Percentiles rank a stretch among this genome's conserved stretches.
Evolutionary conservation across 495 filamentous ascomycete species (phyloP).

Genomic region (Aspergillus nanangensis): DNA sequence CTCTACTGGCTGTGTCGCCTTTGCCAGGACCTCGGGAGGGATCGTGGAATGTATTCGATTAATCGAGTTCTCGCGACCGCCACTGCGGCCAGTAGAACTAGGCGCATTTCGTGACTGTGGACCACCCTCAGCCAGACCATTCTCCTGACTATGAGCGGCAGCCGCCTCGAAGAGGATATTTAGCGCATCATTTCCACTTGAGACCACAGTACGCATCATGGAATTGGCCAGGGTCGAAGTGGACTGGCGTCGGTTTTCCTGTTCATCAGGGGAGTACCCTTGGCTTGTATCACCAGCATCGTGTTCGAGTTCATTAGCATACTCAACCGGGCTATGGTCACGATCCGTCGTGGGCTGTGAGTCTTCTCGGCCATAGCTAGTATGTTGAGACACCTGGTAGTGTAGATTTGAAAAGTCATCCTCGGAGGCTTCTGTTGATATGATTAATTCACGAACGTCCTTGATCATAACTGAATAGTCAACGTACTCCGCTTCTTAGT

Average conservation of each 20-base stretch:
- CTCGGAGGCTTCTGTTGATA: neutral
- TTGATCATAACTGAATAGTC: neutral
- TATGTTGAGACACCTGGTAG: neutral
- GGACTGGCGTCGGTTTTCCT: conserved; percentile 20
- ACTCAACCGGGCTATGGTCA: neutral
- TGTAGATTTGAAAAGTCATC: neutral
- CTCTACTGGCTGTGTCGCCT: conserved; percentile 22
- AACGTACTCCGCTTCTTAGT: conserved; percentile 29
- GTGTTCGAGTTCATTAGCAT: neutral
- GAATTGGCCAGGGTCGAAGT: conserved; percentile 34
- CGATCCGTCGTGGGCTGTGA: neutral
- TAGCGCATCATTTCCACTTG: conserved; percentile 49
- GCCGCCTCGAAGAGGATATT: conserved; percentile 52
- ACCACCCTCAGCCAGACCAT: conserved; percentile 13
- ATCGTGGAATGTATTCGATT: conserved; percentile 3
- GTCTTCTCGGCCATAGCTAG: neutral
- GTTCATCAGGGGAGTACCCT: neutral
- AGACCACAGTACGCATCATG: conserved; percentile 46
- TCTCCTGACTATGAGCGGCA: conserved; percentile 31
- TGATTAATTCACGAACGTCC: neutral
- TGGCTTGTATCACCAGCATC: conserved; percentile 3
- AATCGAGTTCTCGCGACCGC: conserved; percentile 14
- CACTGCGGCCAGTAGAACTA: conserved; percentile 7
- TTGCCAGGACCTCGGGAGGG: conserved; percentile 14
- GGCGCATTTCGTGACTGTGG: conserved; percentile 9